Percentiles rank a stretch among this genome's conserved stretches.
phyloP scores from a whole-genome alignment of 2,329 filamentous ascomycete genomes.

The Paraconiothyrium sp. region DNA sequence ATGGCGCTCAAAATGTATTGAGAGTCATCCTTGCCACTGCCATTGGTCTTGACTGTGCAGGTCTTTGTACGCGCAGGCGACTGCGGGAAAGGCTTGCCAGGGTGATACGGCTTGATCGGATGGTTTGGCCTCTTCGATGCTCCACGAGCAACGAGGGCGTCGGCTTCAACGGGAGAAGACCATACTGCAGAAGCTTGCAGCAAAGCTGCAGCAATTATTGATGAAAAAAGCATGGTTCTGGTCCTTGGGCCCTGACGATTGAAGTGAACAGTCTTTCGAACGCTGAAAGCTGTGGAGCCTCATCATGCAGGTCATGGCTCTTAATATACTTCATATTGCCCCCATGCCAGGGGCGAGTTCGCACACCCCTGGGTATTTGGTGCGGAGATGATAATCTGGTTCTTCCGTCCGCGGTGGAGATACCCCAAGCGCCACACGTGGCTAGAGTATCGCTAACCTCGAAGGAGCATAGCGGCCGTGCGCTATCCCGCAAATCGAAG shows the following conservation, averaged over 20 bases:
- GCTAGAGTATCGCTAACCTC: constrained; percentile 30
- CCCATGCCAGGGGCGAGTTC: constrained; percentile 16
- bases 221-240: constrained; percentile 39
- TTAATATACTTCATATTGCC: constrained; percentile 32
- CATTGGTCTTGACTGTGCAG: constrained; percentile 51
- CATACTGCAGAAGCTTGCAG: constrained; percentile 37
- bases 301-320: constrained; percentile 13
- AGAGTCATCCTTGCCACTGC: constrained; percentile 59
- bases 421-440: constrained; percentile 28
- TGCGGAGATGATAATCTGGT: constrained; percentile 29
- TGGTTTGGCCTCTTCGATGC: constrained; percentile 45
- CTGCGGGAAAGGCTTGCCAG: constrained; percentile 44
- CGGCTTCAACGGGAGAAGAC: constrained; percentile 30
- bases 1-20: constrained; percentile 64
- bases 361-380: constrained; percentile 8
- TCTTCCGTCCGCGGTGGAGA: constrained; percentile 25
- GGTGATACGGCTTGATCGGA: constrained; percentile 46
- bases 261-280: constrained; percentile 4
- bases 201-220: constrained; percentile 33
- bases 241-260: constrained; percentile 1
- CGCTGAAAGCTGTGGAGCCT: constrained; percentile 12
- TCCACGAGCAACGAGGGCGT: constrained; percentile 14
- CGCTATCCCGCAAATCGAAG: constrained; percentile 8
- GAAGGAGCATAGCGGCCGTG: constrained; percentile 27
- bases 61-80: constrained; percentile 49